Evolutionary conservation across 2,329 filamentous ascomycete species (phyloP), one percentile per base, ranked within the genome.

Genomic region (Apiospora koreana): DNA sequence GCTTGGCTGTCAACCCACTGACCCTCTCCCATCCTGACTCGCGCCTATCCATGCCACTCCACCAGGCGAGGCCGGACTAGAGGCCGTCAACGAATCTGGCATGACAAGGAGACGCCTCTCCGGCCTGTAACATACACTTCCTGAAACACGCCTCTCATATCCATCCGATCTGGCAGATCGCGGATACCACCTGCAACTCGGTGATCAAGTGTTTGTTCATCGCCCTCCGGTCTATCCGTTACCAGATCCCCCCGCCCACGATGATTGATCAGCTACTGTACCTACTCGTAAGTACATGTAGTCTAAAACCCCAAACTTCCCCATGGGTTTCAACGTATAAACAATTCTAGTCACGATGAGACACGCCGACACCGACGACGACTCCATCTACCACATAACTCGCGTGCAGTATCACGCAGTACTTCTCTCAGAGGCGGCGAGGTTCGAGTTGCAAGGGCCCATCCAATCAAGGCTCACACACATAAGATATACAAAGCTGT

Each of bases 191-290:
- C 18, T 16, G 18, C 18, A 12, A 38, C 21, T 38, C 31, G 54
- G 54, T 3, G 54, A 62, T 62, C 54, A 62, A n/a, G 54, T 62
- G 50, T 62, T 62, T 62, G 54, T 62, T 62, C 54, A 62, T 43
- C 41, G 28, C 54, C 28, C 54, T 62, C 54, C 54, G 31, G 31
- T 62, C 31, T 62, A 18, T 62, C 54, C 54, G 54, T 38, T 38
- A 28, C 54, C 18, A 38, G 18, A 58, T 23, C 18, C 16, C 50
- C 8, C 50, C 28, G 35, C 46, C n/a, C 28, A n/a, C 28, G 16
- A 31, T 31, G 50, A 58, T 58, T 62, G 31, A 62, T 62, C 54
- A 35, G 35, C 35, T 35, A 35, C 4, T 35, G 35, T 35, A 3
- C 4, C 54, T n/a, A 38, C 16, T 35, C 28, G 16, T 23, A 62